phyloP scores from a whole-genome alignment of 1,139 yeast genomes.

The Lodderomyces parapsilosis region DNA sequence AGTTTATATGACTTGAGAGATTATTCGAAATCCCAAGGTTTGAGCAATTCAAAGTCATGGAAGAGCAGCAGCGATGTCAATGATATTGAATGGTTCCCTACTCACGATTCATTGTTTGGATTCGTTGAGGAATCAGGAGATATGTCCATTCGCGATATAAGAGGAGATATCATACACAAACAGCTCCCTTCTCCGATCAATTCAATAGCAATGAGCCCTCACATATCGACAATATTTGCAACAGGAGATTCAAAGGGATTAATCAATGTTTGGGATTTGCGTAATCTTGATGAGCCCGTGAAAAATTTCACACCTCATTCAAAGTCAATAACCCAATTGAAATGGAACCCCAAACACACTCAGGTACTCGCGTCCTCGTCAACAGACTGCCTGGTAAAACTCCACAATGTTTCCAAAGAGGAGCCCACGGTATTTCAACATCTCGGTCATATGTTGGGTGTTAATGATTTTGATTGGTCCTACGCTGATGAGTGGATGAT shows the following conservation, averaged over 20 bases:
- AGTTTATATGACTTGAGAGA: slow-evolving; percentile 34
- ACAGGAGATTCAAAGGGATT: slow-evolving; percentile 69
- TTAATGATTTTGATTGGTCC: slow-evolving; percentile 88
- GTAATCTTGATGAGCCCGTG: slow-evolving; percentile 35
- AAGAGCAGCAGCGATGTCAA: slow-evolving; percentile 44
- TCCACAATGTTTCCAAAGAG: slow-evolving; percentile 60
- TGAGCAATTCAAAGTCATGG: slow-evolving; percentile 12
- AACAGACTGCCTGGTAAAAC: slow-evolving; percentile 63
- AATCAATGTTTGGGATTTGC: slow-evolving; percentile 67
- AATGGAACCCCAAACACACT: slow-evolving; percentile 72
- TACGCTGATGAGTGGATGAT: slow-evolving; percentile 74
- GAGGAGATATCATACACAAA: slow-evolving; percentile 17
- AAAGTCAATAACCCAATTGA: slow-evolving; percentile 63
- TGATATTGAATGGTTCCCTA: slow-evolving; percentile 59
- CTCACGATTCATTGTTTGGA: slow-evolving; percentile 57
- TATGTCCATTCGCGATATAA: slow-evolving; percentile 50
- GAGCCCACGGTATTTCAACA: slow-evolving; percentile 60
- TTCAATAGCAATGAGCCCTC: slow-evolving; percentile 61
- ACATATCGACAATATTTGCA: slow-evolving; percentile 52
- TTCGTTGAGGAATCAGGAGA: slow-evolving; percentile 57
- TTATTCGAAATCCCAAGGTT: slow-evolving; percentile 18
- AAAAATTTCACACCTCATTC: slow-evolving; percentile 44
- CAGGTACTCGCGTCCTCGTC: slow-evolving; percentile 73
- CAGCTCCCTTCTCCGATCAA: slow-evolving; percentile 40
- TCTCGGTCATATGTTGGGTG: slow-evolving; percentile 88